Evolutionary conservation across 331 rosid species (phyloP), one percentile per base, ranked within the genome.

Genomic region (Cydonia oblonga): DNA sequence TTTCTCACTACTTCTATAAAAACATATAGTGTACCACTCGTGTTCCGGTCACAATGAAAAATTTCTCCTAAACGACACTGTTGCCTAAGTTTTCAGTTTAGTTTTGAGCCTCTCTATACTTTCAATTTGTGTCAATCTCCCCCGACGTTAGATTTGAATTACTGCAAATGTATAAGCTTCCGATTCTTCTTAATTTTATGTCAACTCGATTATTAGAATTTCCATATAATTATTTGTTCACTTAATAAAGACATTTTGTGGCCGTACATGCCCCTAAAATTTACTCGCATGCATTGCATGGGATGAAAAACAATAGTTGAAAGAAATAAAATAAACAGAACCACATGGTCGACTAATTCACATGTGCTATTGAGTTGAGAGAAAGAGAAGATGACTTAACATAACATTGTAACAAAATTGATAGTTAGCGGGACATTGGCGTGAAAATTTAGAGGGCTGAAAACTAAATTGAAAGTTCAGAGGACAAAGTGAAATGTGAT

Each of bases 21-120:
- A 30, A 30, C 33, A 32, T 0, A 0, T 32, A 2, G 0, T 30
- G 35, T 7, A 32, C 0, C 0, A 32, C 2, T 32, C 2, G 1
- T 32, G 9, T 7, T 7, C 3, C 38, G 1, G 2, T 32, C 3
- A 32, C 9, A 32, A 32, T 32, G 9, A 32, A 32, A 32, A 32
- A 1, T 7, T 32, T 32, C 9, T 32, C 3, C 3, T 32, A 2
- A 32, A 33, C 38, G 10, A 7, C 0, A 2, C 3, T 40, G 46
- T 40, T 5, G 53, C 53, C 53, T 5, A 15, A 46, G 7, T 2
- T 46, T 15, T 46, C 53, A 15, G 15, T 46, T 46, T 46, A 15
- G 53, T 38, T 46, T 46, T 46, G n/a, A 46, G 2, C n/a, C 53
- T 46, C n/a, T 2, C 53, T 46, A 46, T 15, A 46, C 53, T 46